phyloP scores from a whole-genome alignment of 1,139 yeast genomes.

The Suhomyces panamericanus region DNA sequence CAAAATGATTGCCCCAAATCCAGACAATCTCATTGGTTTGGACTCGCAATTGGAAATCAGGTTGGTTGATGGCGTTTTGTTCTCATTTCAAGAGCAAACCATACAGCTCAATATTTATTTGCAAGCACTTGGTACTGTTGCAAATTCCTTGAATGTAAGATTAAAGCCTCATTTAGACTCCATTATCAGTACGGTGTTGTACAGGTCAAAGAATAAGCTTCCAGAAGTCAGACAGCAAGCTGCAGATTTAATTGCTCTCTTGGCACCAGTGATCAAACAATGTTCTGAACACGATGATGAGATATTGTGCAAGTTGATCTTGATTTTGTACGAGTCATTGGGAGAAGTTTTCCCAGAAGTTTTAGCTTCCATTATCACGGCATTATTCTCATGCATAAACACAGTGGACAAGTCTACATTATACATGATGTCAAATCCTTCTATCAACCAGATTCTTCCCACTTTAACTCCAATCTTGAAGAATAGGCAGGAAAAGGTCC shows the following conservation, averaged over 20 bases:
- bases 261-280: constrained; percentile 65
- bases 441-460: constrained; percentile 80
- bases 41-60: constrained; percentile 54
- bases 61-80: constrained; percentile 79
- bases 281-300: constrained; percentile 57
- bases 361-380: constrained; percentile 78
- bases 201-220: constrained; percentile 69
- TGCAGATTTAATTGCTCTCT: constrained; percentile 68
- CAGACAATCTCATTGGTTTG: constrained; percentile 40
- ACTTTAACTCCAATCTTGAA: constrained; percentile 88
- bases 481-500: constrained; percentile 90
- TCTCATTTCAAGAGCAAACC: constrained; percentile 80
- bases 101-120: constrained; percentile 54
- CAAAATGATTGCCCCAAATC: constrained; percentile 29
- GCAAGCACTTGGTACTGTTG: constrained; percentile 64
- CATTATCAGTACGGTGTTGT: constrained; percentile 71
- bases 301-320: constrained; percentile 64
- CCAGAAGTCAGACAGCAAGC: constrained; percentile 83
- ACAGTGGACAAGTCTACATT: constrained; percentile 46
- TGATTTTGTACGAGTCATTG: constrained; percentile 81
- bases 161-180: constrained; percentile 75
- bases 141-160: constrained; percentile 66
- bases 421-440: constrained; percentile 68
- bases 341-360: constrained; percentile 97
- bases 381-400: constrained; percentile 52